Conservation (phyloP, 2,329 filamentous ascomycete genomes). For the Dryadomyces sulphureus region DNA sequence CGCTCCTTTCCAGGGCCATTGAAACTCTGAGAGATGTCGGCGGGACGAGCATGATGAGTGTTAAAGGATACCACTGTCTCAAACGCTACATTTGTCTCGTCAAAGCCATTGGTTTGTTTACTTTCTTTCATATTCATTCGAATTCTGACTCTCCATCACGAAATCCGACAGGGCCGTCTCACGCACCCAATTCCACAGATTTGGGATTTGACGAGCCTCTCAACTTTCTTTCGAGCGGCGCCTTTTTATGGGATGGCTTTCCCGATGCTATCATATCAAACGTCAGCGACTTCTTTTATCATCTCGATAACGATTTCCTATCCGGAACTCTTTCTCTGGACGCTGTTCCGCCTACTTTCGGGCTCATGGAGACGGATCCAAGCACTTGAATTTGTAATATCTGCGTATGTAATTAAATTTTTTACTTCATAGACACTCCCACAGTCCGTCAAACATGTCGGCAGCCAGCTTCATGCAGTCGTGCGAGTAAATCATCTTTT, state of each 20-base stretch:
- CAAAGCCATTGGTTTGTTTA: background rate
- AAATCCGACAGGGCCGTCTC: background rate
- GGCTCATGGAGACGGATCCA: background rate
- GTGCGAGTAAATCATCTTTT: conserved; percentile 49
- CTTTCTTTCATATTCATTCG: background rate
- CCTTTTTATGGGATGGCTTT: conserved; percentile 7
- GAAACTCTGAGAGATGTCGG: conserved; percentile 5
- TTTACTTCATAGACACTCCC: conserved; percentile 14
- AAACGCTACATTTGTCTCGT: conserved; percentile 6
- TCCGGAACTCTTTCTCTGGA: background rate
- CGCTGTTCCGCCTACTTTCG: background rate
- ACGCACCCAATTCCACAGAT: background rate
- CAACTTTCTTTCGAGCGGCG: background rate
- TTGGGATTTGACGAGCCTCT: background rate
- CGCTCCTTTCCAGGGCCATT: conserved; percentile 4
- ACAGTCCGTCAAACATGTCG: conserved; percentile 36
- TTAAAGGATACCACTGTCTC: conserved; percentile 9
- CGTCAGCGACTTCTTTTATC: conserved; percentile 4
- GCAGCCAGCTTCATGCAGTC: conserved; percentile 42
- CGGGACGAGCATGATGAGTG: conserved; percentile 11
- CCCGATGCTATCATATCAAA: conserved; percentile 5
- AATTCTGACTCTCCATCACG: background rate
- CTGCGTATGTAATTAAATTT: too few relatives aligned
- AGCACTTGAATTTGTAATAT: background rate
- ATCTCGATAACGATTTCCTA: conserved; percentile 2